A percentile compares a stretch with the other conserved stretches of the same genome.
These are phyloP conservation scores for Nemania serpens DNA, from an alignment of 2,329 filamentous ascomycete species.

Conservation along the genomic window DNA sequence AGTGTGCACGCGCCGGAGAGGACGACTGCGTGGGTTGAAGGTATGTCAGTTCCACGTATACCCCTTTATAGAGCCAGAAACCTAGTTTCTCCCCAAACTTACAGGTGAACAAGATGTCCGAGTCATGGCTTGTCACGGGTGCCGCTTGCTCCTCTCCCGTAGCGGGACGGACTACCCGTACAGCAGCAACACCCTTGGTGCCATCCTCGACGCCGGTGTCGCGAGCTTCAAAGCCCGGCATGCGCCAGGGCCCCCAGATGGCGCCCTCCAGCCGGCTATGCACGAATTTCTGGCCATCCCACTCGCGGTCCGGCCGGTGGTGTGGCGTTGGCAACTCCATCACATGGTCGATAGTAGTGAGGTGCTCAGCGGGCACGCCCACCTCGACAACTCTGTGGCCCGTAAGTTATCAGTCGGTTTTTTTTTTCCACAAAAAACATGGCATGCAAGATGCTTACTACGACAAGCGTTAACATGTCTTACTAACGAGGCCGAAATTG, in stretches of 20 bases:
- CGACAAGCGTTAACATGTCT: background rate
- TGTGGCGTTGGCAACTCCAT: constrained; percentile 28
- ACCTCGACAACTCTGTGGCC: constrained; percentile 24
- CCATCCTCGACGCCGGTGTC: constrained; percentile 26
- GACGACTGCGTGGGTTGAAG: constrained; percentile 19
- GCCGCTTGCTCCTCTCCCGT: background rate
- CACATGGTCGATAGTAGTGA: constrained; percentile 27
- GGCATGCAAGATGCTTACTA: background rate
- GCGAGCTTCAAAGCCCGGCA: constrained; percentile 28
- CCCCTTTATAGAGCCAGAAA: background rate
- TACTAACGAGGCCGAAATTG: background rate
- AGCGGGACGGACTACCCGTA: constrained; percentile 23
- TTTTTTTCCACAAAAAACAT: background rate
- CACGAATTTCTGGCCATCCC: constrained; percentile 29
- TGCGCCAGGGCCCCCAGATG: constrained; percentile 26
- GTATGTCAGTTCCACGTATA: constrained; percentile 11
- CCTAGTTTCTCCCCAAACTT: constrained; percentile 11
- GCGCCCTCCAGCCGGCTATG: constrained; percentile 22
- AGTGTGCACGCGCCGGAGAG: constrained; percentile 26
- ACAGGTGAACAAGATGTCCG: constrained; percentile 32
- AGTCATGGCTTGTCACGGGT: constrained; percentile 25
- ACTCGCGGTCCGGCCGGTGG: constrained; percentile 28
- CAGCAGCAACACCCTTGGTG: constrained; percentile 27
- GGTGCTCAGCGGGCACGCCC: constrained; percentile 29
- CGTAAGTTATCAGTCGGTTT: background rate